Percentiles rank a stretch among this genome's conserved stretches.
phyloP scores from a whole-genome alignment of 495 filamentous ascomycete species.

The Podospora anserina region DNA sequence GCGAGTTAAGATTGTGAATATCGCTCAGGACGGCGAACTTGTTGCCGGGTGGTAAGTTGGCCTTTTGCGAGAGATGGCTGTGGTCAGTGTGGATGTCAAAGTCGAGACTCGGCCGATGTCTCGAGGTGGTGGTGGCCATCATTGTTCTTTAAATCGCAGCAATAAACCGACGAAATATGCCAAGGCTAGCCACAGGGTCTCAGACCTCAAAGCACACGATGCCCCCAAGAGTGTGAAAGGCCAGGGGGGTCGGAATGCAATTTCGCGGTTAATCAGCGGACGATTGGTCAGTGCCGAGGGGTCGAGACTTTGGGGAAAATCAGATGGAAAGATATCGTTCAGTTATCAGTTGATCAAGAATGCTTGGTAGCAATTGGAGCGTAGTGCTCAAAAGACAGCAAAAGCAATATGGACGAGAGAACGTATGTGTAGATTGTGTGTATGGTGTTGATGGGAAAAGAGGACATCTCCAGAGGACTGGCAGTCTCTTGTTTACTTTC shows the following conservation, averaged over 20 bases:
- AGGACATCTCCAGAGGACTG: constrained; percentile 8
- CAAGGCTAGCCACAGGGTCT: constrained; percentile 22
- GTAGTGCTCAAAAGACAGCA: constrained; percentile 11
- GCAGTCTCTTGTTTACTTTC: constrained; percentile 28
- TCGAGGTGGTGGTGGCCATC: constrained; percentile 23
- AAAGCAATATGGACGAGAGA: not conserved
- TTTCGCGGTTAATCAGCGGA: constrained; percentile 33
- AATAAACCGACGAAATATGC: constrained; percentile 23
- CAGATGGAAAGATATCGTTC: constrained; percentile 26
- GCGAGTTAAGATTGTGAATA: constrained; percentile 31
- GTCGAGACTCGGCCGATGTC: constrained; percentile 22
- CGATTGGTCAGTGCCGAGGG: constrained; percentile 23
- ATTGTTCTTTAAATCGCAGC: constrained; percentile 25
- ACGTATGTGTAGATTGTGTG: not conserved
- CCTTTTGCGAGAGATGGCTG: constrained; percentile 13
- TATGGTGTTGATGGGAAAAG: constrained; percentile 4
- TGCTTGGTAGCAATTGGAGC: constrained; percentile 30
- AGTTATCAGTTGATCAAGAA: constrained; percentile 27
- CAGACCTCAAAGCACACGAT: constrained; percentile 11
- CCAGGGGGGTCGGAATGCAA: constrained; percentile 27
- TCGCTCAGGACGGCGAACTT: constrained; percentile 29
- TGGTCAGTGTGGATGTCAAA: constrained; percentile 26
- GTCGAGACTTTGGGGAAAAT: constrained; percentile 23
- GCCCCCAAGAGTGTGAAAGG: constrained; percentile 14
- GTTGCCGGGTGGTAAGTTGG: constrained; percentile 18